Evolutionary conservation across 768 basidiomycete genomes (phyloP), one percentile per base, ranked within the genome.

Genomic region (Neoboletus subvelutipes): DNA sequence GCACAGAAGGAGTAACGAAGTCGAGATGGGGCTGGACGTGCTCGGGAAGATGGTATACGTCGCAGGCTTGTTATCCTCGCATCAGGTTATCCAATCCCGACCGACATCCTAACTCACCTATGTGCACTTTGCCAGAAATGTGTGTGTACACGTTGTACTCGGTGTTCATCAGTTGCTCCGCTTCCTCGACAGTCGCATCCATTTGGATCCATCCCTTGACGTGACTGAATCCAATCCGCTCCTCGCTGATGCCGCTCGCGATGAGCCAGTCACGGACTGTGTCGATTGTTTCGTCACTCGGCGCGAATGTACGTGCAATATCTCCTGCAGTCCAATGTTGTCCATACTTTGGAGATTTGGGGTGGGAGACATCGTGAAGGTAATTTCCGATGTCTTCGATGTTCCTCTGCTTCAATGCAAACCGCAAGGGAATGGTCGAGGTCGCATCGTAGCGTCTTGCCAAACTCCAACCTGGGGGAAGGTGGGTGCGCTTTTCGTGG

Each of bases 401-500:
- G 60, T 75, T 72, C 9, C 47, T 58, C 57, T 75, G 75, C 22
- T 55, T 63, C 54, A 76, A 61, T 18, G 73, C 69, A 48, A 75
- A 65, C n/a, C 61, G 66, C 22, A 76, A 31, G 4, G 68, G 71
- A 12, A 75, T 56, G 4, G 37, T 40, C 15, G 66, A 57, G 15
- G 71, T 63, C 17, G 75, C 55, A 6, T 72, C 68, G 39, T 76
- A 73, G 41, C 75, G 69, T 34, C 75, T 72, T 15, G 71, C 56
- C 17, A 69, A 64, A 8, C 64, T 59, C 80, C 80, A 83, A 3
- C 64, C 65, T 1, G 53, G 3, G 5, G 77, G 77, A 8, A 71
- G 64, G 12, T 37, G 56, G 17, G 63, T 67, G 49, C 78, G 78
- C 42, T 67, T 73, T 65, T 80, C 79, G 54, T 80, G 79, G 29